Conservation (phyloP, 2,329 filamentous ascomycete genomes). For the Fusarium buxicola region DNA sequence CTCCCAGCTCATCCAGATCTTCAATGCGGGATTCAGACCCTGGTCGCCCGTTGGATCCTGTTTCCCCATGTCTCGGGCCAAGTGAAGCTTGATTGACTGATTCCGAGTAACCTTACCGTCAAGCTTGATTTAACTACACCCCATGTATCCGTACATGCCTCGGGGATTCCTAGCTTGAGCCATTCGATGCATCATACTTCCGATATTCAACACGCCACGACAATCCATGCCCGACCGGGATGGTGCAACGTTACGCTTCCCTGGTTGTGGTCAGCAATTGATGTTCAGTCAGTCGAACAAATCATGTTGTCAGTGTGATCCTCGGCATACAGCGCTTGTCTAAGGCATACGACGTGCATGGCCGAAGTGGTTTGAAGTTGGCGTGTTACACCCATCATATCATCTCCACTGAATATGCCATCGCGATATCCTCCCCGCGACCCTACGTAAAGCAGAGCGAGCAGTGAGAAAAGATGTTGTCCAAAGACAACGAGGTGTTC, state of each 20-base stretch:
- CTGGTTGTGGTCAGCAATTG: neutral
- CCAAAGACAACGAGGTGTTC: slow-evolving; percentile 35
- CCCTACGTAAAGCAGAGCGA: slow-evolving; percentile 58
- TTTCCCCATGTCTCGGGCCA: slow-evolving; percentile 8
- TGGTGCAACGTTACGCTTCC: slow-evolving; percentile 10
- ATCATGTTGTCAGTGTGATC: neutral
- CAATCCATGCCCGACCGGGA: slow-evolving; percentile 9
- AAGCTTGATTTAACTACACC: slow-evolving; percentile 10
- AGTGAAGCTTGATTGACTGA: slow-evolving; percentile 1
- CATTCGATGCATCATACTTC: neutral
- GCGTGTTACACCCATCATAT: neutral
- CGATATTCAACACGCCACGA: slow-evolving; percentile 5
- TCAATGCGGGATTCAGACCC: slow-evolving; percentile 14
- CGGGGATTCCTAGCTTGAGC: neutral
- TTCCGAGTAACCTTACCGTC: slow-evolving; percentile 19
- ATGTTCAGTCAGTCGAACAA: neutral
- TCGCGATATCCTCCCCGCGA: slow-evolving; percentile 59
- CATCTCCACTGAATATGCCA: neutral
- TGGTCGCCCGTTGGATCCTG: neutral
- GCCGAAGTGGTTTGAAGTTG: neutral
- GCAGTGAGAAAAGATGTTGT: slow-evolving; percentile 64
- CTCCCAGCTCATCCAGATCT: slow-evolving; percentile 7
- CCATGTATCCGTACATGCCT: too few relatives aligned
- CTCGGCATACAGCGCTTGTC: neutral
- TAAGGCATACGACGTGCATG: neutral